Conservation (phyloP, 805 yeast species). For the Metschnikowia gelsemii region DNA sequence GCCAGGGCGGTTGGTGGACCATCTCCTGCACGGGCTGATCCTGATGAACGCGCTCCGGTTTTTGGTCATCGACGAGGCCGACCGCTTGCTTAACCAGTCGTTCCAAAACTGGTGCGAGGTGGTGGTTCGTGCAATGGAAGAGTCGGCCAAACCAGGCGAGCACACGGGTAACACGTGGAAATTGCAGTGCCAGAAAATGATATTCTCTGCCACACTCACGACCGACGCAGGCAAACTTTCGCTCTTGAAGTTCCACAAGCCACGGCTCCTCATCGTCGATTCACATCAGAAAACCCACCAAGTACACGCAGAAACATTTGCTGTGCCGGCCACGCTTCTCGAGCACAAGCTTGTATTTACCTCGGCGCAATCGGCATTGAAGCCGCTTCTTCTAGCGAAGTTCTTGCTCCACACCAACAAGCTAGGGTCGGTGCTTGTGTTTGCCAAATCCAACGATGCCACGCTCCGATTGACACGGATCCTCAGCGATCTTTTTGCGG, state of each 20-base stretch:
- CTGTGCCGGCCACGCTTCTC: constrained; percentile 53
- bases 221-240: constrained; percentile 88
- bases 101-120: constrained; percentile 89
- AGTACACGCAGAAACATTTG: constrained; percentile 55
- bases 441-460: constrained; percentile 80
- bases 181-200: constrained; percentile 54
- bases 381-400: constrained; percentile 72
- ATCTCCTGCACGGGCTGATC: constrained; percentile 46
- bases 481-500: constrained; percentile 41
- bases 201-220: constrained; percentile 91
- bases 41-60: constrained; percentile 54
- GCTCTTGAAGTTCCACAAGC: constrained; percentile 63
- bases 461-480: constrained; percentile 76
- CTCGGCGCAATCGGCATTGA: constrained; percentile 43
- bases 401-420: constrained; percentile 42
- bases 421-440: constrained; percentile 50
- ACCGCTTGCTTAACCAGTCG: constrained; percentile 76
- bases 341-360: constrained; percentile 47
- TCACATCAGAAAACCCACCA: constrained; percentile 46
- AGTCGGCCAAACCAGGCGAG: constrained; percentile 17
- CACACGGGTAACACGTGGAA: constrained; percentile 33
- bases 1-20: constrained; percentile 84
- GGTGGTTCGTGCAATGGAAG: constrained; percentile 41
- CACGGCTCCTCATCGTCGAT: constrained; percentile 74
- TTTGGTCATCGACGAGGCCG: constrained; percentile 80